A percentile compares a stretch with the other conserved stretches of the same genome.
These are phyloP conservation scores for Cercospora zeae-maydis DNA, from an alignment of 2,329 filamentous ascomycete genomes.

Conservation along the genomic window DNA sequence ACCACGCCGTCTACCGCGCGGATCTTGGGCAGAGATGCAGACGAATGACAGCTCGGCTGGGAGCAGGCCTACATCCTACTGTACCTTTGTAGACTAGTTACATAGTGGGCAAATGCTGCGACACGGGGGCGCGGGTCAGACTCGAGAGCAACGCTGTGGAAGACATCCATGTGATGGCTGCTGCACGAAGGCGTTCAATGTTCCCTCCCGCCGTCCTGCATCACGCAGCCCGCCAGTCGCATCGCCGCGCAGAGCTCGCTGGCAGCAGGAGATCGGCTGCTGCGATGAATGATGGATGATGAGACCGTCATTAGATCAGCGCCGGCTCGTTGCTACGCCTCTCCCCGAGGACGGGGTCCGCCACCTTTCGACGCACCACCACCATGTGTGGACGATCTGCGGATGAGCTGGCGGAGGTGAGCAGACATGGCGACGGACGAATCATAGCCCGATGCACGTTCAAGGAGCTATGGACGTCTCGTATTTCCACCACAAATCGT, in stretches of 20 bases:
- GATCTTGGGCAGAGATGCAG: conserved; percentile 7
- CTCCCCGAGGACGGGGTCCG: conserved; percentile 1
- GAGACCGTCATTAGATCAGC: background rate
- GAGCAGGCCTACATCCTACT: too few relatives aligned
- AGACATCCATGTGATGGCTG: background rate
- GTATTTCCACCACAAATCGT: background rate
- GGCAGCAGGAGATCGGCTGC: background rate
- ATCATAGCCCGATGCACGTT: background rate
- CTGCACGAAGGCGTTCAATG: background rate
- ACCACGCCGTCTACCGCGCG: background rate
- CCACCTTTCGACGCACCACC: background rate
- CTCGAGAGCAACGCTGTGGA: background rate
- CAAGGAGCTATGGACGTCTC: background rate
- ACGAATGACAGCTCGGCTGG: conserved; percentile 6
- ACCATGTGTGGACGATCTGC: background rate
- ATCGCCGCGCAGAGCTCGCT: background rate
- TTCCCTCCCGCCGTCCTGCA: background rate
- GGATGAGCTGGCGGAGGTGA: background rate
- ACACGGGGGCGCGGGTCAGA: background rate
- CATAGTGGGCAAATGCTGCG: too few relatives aligned
- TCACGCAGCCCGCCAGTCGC: background rate
- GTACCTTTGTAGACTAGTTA: too few relatives aligned
- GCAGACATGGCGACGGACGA: background rate
- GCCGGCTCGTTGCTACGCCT: background rate
- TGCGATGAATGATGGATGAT: background rate